These are phyloP conservation scores for Populus alba DNA, from an alignment of 345 rosid species.

Conservation along the genomic window DNA sequence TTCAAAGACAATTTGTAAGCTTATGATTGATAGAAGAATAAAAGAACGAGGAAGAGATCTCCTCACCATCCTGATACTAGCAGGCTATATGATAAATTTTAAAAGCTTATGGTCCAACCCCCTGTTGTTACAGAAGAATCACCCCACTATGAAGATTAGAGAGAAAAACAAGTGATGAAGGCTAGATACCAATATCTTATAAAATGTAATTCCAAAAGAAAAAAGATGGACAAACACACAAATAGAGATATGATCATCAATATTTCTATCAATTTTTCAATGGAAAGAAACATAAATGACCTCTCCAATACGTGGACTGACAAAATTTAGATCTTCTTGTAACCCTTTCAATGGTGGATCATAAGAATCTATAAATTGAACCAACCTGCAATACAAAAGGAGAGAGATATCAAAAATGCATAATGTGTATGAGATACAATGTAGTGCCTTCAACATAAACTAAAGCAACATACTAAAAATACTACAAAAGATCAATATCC, in stretches of 20 bases:
- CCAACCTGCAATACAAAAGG: conserved; percentile 57
- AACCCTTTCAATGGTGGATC: conserved; percentile 97
- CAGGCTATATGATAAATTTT: not conserved
- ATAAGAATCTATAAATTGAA: conserved; percentile 91
- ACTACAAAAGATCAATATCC: not conserved
- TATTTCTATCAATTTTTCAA: not conserved
- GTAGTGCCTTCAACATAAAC: not conserved
- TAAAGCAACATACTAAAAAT: conserved; percentile 6
- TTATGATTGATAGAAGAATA: not conserved
- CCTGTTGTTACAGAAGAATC: not conserved
- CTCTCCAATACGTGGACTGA: conserved; percentile 99
- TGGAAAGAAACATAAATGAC: conserved; percentile 38
- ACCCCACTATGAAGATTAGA: not conserved
- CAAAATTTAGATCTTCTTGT: conserved; percentile 97
- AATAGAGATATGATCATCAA: not conserved
- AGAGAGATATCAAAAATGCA: not conserved
- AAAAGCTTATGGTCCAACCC: not conserved
- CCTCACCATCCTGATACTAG: not conserved
- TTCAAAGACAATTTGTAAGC: not conserved
- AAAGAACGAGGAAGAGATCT: not conserved
- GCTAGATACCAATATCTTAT: not conserved
- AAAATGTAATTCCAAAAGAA: not conserved
- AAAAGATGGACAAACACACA: not conserved
- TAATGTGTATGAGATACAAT: not conserved
- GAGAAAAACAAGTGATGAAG: not conserved